A percentile compares a stretch with the other conserved stretches of the same genome.
These are phyloP conservation scores for Colletotrichum graminicola DNA, from an alignment of 2,329 filamentous ascomycete genomes.

Conservation along the genomic window DNA sequence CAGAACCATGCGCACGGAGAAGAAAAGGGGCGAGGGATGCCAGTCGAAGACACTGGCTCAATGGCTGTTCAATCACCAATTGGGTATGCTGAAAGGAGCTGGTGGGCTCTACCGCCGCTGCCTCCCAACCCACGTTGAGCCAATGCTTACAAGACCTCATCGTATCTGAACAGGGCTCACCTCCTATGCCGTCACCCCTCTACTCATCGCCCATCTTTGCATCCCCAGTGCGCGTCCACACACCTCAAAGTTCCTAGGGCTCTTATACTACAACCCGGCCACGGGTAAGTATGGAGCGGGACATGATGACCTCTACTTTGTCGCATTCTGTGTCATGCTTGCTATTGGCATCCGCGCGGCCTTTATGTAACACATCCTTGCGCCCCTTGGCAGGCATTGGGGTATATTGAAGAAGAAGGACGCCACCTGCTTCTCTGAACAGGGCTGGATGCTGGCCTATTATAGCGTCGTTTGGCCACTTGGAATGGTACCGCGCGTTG, in stretches of 20 bases:
- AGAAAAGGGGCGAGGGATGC: neutral
- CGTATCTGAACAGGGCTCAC: neutral
- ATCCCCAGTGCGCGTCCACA: conserved; percentile 1
- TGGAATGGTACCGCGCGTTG: neutral
- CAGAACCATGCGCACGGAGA: neutral
- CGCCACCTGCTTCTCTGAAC: conserved; percentile 1
- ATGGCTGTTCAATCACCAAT: conserved; percentile 14
- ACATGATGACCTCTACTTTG: conserved; percentile 20
- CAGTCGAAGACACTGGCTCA: neutral
- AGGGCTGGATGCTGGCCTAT: conserved; percentile 15
- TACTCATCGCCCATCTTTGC: neutral
- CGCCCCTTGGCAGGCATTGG: neutral
- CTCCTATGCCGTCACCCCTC: neutral
- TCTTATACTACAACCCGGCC: conserved; percentile 2
- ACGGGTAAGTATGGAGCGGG: conserved; percentile 15
- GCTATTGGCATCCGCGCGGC: conserved; percentile 7
- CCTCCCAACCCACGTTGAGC: neutral
- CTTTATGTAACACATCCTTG: conserved; percentile 12
- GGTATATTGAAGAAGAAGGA: conserved; percentile 15
- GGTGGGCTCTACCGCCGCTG: neutral
- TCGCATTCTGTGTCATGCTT: conserved; percentile 5
- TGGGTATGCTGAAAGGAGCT: neutral
- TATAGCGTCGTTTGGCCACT: conserved; percentile 16
- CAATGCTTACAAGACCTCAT: conserved; percentile 3
- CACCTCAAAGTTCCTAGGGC: conserved; percentile 3